These are phyloP conservation scores for Fusarium caatingaense DNA, from an alignment of 2,329 filamentous ascomycete genomes.

Conservation along the genomic window DNA sequence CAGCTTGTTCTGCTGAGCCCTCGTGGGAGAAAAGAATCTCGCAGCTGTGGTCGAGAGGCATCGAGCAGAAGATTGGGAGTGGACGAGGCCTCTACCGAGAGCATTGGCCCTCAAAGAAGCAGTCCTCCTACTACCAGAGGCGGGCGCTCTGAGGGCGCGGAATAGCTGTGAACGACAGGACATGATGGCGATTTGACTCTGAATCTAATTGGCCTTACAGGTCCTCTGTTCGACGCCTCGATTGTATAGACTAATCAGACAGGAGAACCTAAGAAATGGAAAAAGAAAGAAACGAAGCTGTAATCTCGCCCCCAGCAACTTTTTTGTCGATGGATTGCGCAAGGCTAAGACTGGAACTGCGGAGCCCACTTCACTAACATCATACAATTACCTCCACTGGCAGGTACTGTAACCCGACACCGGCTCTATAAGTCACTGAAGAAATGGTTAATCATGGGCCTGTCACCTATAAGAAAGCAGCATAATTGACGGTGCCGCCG, in stretches of 20 bases:
- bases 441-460: background rate
- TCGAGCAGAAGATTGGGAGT: slow-evolving; percentile 27
- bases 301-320: slow-evolving; percentile 26
- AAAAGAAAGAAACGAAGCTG: slow-evolving; percentile 4
- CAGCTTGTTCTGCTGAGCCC: slow-evolving; percentile 64
- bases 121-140: slow-evolving; percentile 30
- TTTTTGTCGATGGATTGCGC: slow-evolving; percentile 22
- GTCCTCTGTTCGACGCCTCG: background rate
- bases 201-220: slow-evolving; percentile 25
- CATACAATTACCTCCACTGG: background rate
- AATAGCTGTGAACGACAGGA: slow-evolving; percentile 44
- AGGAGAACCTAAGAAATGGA: background rate
- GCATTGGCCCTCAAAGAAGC: slow-evolving; percentile 19
- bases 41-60: slow-evolving; percentile 49
- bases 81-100: slow-evolving; percentile 13
- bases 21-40: slow-evolving; percentile 44
- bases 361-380: slow-evolving; percentile 25
- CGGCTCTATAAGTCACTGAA: slow-evolving; percentile 2
- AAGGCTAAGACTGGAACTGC: slow-evolving; percentile 28
- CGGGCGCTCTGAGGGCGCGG: slow-evolving; percentile 42
- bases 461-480: background rate
- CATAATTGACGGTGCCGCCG: background rate
- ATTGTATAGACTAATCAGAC: slow-evolving; percentile 4
- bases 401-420: slow-evolving; percentile 11
- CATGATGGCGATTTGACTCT: slow-evolving; percentile 29